phyloP scores from a whole-genome alignment of 345 rosid species.

The Salix brachista region DNA sequence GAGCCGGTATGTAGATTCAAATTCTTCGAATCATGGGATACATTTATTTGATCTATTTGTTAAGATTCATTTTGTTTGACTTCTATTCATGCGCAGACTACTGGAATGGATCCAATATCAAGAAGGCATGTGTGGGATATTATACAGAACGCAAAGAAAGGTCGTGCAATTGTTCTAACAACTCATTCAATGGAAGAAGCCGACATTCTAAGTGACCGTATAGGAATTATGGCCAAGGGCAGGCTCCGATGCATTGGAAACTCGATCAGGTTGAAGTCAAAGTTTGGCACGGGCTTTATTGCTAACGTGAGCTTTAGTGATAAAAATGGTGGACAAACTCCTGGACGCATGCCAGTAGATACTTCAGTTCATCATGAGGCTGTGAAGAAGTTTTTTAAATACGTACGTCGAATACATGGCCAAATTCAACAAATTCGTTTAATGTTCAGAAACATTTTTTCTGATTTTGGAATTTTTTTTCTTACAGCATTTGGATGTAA shows the following conservation, averaged over 20 bases:
- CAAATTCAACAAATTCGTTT: not conserved
- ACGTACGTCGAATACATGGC: conserved; percentile 39
- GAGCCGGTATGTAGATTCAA: conserved; percentile 57
- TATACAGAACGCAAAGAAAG: conserved; percentile 76
- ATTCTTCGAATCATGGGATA: not conserved
- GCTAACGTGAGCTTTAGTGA: conserved; percentile 67
- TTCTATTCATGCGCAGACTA: conserved; percentile 47
- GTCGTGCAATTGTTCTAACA: conserved; percentile 73
- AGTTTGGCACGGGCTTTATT: conserved; percentile 84
- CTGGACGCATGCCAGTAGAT: conserved; percentile 30
- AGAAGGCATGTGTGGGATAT: conserved; percentile 96
- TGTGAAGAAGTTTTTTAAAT: conserved; percentile 67
- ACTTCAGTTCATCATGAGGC: conserved; percentile 36
- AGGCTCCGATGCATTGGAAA: conserved; percentile 85
- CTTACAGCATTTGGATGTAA: conserved; percentile 58
- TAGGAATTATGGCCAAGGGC: conserved; percentile 95
- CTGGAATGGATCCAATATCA: conserved; percentile 93
- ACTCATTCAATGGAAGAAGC: conserved; percentile 99
- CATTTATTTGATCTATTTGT: not conserved
- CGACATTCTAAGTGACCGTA: conserved; percentile 81
- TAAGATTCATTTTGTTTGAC: not conserved
- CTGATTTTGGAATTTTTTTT: conserved; percentile 14
- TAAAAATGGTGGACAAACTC: conserved; percentile 36
- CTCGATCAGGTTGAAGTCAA: conserved; percentile 83
- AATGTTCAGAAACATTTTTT: not conserved